These are phyloP conservation scores for Naganishia antarctica DNA, from an alignment of 768 basidiomycete species.

Conservation along the genomic window DNA sequence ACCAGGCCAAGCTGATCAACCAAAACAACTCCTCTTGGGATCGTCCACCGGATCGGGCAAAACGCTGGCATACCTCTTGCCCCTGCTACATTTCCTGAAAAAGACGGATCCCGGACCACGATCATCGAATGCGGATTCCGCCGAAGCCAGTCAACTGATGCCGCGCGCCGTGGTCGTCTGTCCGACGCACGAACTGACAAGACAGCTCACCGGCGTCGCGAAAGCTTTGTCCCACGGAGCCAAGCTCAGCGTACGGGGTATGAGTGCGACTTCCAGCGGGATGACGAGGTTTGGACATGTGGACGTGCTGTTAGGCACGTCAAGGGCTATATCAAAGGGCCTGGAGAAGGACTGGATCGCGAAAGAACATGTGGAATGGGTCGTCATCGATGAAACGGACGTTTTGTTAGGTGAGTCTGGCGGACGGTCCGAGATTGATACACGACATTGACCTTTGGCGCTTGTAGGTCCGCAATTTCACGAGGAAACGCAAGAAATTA, in stretches of 20 bases:
- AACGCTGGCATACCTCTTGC: slow-evolving; percentile 82
- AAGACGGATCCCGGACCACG: slow-evolving; percentile 53
- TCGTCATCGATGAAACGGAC: slow-evolving; percentile 86
- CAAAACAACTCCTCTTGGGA: slow-evolving; percentile 58
- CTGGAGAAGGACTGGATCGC: slow-evolving; percentile 56
- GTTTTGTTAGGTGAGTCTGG: slow-evolving; percentile 76
- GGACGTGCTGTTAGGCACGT: slow-evolving; percentile 59
- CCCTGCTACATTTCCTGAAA: slow-evolving; percentile 74
- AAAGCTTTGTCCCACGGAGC: slow-evolving; percentile 68
- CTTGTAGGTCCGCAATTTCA: slow-evolving; percentile 72
- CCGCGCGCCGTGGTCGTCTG: slow-evolving; percentile 77
- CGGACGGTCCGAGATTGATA: background rate
- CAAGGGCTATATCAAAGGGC: slow-evolving; percentile 54
- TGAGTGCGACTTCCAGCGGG: slow-evolving; percentile 39
- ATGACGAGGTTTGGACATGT: slow-evolving; percentile 27
- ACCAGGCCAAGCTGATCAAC: slow-evolving; percentile 49
- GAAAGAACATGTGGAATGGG: slow-evolving; percentile 76
- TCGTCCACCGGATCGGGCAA: slow-evolving; percentile 90
- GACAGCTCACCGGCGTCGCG: slow-evolving; percentile 70
- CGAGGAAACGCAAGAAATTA: slow-evolving; percentile 63
- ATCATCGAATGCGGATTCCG: background rate
- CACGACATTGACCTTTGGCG: slow-evolving; percentile 1
- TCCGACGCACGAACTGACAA: slow-evolving; percentile 81
- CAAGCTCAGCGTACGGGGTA: slow-evolving; percentile 71
- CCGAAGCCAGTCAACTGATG: slow-evolving; percentile 51